Evolutionary conservation across 129 eudicot species (phyloP).

Genomic region (Lactuca sativa): DNA sequence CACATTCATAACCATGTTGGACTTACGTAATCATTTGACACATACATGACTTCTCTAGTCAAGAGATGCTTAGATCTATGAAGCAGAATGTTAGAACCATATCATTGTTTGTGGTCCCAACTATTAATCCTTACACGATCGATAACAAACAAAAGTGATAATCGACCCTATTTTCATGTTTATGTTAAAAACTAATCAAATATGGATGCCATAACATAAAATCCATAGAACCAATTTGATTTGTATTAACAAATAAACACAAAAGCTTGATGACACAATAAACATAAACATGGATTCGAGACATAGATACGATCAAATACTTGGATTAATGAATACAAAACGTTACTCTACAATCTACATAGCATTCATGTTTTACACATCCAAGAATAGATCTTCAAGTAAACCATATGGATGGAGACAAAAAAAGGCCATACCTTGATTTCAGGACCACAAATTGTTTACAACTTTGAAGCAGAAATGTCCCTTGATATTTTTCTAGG

Average conservation of each 20-base stretch:
- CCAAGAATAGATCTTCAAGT: background rate
- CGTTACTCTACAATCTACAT: background rate
- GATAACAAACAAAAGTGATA: too few species aligned
- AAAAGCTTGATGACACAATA: background rate
- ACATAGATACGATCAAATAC: background rate
- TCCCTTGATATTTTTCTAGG: conserved; percentile 9
- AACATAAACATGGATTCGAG: background rate
- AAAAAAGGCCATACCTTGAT: conserved; percentile 15
- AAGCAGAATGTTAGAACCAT: background rate
- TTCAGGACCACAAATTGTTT: conserved; percentile 25
- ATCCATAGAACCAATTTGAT: too few species aligned
- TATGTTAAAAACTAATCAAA: too few species aligned
- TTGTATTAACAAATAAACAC: background rate
- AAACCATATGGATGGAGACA: conserved; percentile 8
- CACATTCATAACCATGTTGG: background rate
- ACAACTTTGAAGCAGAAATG: background rate
- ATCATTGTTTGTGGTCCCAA: background rate
- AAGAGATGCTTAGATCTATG: background rate
- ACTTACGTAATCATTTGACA: background rate
- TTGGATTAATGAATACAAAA: background rate
- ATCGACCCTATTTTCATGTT: too few species aligned
- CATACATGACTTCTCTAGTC: background rate
- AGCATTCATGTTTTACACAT: background rate
- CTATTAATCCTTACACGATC: background rate
- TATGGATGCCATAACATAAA: background rate